Evolutionary conservation across 208 protist genomes (phyloP).

Genomic region (Leishmania guyanensis): DNA sequence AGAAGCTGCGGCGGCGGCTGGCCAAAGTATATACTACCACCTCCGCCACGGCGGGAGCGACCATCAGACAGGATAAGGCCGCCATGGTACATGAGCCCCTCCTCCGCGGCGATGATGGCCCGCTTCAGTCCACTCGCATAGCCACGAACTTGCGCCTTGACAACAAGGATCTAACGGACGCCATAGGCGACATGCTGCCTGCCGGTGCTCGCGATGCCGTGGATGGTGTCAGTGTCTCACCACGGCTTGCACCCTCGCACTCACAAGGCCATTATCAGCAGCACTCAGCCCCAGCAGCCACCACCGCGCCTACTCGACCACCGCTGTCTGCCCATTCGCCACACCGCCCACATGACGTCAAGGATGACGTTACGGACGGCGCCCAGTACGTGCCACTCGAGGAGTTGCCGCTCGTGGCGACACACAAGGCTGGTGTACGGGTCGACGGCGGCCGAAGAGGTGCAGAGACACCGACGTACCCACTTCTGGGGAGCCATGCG

Average conservation of each 20-base stretch:
- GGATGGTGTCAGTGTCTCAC: background rate
- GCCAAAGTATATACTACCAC: conserved; percentile 3
- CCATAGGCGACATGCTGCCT: background rate
- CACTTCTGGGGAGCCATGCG: background rate
- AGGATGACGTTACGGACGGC: background rate
- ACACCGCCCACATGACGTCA: background rate
- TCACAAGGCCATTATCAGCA: background rate
- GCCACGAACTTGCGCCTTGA: background rate
- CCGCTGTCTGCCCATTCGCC: conserved; percentile 8
- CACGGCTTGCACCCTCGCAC: background rate
- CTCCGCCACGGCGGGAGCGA: background rate
- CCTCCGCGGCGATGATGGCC: background rate
- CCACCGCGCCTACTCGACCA: background rate
- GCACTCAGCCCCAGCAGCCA: background rate
- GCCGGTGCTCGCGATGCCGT: conserved; percentile 6
- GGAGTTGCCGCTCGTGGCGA: background rate
- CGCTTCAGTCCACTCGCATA: background rate
- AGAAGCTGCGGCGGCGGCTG: conserved; percentile 31
- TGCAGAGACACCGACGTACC: background rate
- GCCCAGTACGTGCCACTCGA: conserved; percentile 10
- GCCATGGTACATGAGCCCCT: background rate
- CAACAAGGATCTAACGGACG: background rate
- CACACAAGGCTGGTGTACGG: background rate
- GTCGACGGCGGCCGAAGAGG: background rate
- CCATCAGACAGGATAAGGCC: background rate